Evolutionary conservation across 2,329 filamentous ascomycete species (phyloP).

Genomic region (Aspergillus fumigatiaffinis): DNA sequence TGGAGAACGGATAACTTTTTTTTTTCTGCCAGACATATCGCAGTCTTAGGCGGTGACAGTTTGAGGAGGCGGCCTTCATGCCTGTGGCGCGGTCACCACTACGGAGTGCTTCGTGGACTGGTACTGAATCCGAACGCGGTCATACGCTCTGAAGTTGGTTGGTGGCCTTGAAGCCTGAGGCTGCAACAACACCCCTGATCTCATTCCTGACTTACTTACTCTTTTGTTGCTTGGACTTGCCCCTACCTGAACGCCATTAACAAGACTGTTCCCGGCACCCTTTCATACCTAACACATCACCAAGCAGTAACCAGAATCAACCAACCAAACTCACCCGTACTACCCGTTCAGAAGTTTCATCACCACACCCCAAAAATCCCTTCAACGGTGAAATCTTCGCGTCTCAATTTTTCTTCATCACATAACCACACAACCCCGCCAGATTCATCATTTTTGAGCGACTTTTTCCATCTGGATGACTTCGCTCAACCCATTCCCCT

Average conservation of each 20-base stretch:
- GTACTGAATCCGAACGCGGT: neutral
- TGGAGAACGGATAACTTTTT: conserved; percentile 19
- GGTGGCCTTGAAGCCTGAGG: conserved; percentile 13
- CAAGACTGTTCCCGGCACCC: conserved; percentile 14
- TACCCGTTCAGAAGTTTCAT: conserved; percentile 20
- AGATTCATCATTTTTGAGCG: conserved; percentile 43
- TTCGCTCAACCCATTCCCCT: conserved; percentile 34
- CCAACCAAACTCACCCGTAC: conserved; percentile 20
- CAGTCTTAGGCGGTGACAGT: conserved; percentile 9
- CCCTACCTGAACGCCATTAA: neutral
- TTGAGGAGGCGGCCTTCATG: neutral
- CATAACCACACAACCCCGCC: conserved; percentile 37
- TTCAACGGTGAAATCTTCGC: conserved; percentile 27
- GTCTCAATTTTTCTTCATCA: conserved; percentile 30
- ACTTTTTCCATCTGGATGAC: conserved; percentile 44
- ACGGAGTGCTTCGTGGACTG: too few species aligned
- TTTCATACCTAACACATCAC: conserved; percentile 5
- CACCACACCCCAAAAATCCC: conserved; percentile 30
- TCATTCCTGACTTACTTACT: neutral
- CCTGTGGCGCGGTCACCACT: neutral
- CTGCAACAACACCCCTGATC: neutral
- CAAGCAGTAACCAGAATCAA: conserved; percentile 14
- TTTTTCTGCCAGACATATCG: conserved; percentile 23
- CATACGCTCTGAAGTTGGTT: neutral
- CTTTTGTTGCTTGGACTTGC: neutral